Evolutionary conservation across 495 filamentous ascomycete species (phyloP).

Genomic region (Elaphomyces granulatus): DNA sequence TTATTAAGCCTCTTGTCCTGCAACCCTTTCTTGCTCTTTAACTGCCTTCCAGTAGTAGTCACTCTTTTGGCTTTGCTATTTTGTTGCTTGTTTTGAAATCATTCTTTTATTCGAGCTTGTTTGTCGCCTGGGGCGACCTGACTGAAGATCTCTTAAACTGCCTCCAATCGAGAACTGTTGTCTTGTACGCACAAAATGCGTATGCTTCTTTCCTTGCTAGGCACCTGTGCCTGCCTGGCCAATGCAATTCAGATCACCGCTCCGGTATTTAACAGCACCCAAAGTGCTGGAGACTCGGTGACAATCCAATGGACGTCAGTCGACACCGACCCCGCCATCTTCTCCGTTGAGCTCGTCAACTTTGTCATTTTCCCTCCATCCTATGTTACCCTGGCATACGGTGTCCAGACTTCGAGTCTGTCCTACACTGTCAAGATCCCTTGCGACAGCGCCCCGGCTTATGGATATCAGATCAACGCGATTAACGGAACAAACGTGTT

Average conservation of each 20-base stretch:
- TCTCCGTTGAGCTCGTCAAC: slow-evolving; percentile 36
- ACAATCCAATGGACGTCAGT: slow-evolving; percentile 28
- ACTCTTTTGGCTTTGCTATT: too few relatives aligned
- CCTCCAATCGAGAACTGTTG: too few relatives aligned
- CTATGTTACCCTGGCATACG: slow-evolving; percentile 23
- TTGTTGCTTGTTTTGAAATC: too few relatives aligned
- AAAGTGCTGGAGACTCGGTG: slow-evolving; percentile 22
- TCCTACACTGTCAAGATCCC: slow-evolving; percentile 24
- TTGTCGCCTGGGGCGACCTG: too few relatives aligned
- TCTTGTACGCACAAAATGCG: too few relatives aligned
- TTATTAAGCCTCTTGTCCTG: too few relatives aligned
- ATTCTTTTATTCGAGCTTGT: too few relatives aligned
- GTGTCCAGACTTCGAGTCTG: slow-evolving; percentile 20
- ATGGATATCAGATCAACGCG: slow-evolving; percentile 33
- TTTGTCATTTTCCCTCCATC: slow-evolving; percentile 34
- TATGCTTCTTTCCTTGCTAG: too few relatives aligned
- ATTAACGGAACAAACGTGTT: slow-evolving; percentile 38
- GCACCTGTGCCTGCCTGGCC: too few relatives aligned
- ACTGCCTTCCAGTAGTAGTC: too few relatives aligned
- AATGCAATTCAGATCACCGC: slow-evolving; percentile 13
- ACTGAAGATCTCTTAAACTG: too few relatives aligned
- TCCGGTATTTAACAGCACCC: slow-evolving; percentile 16
- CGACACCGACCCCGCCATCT: slow-evolving; percentile 29
- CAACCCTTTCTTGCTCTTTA: too few relatives aligned
- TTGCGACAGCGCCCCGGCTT: slow-evolving; percentile 25